Evolutionary conservation across 805 yeast species (phyloP).

Genomic region (Saccharomycopsis sp.): DNA sequence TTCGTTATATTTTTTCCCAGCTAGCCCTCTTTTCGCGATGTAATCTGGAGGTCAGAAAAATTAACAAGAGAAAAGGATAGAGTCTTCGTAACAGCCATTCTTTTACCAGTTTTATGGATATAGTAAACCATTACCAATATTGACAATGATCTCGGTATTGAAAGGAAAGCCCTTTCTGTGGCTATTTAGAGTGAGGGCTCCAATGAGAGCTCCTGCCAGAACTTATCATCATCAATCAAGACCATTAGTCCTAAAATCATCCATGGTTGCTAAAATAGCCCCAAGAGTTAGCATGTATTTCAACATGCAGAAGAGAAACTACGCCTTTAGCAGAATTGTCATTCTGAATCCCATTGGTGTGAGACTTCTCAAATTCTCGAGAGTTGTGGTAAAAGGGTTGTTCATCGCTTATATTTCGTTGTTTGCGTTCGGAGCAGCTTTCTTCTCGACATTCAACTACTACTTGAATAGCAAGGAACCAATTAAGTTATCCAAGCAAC

Average conservation of each 20-base stretch:
- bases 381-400: conserved; percentile 20
- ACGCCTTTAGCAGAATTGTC: conserved; percentile 11
- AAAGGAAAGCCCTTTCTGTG: neutral
- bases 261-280: neutral
- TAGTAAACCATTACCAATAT: no score
- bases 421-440: conserved; percentile 8
- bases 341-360: conserved; percentile 14
- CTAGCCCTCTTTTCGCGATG: neutral
- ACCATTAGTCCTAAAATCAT: neutral
- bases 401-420: conserved; percentile 19
- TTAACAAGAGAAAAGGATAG: neutral
- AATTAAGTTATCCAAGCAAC: conserved; percentile 7
- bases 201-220: neutral
- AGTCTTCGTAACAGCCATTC: neutral
- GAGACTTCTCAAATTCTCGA: conserved; percentile 13
- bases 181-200: neutral
- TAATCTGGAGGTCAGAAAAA: neutral
- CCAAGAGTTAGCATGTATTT: neutral
- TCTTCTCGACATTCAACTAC: conserved; percentile 2
- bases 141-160: neutral
- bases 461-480: conserved; percentile 19
- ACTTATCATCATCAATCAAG: neutral
- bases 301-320: neutral
- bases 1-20: neutral
- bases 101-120: neutral